phyloP scores from a whole-genome alignment of 2,329 filamentous ascomycete species.

The Epichloe typhina region DNA sequence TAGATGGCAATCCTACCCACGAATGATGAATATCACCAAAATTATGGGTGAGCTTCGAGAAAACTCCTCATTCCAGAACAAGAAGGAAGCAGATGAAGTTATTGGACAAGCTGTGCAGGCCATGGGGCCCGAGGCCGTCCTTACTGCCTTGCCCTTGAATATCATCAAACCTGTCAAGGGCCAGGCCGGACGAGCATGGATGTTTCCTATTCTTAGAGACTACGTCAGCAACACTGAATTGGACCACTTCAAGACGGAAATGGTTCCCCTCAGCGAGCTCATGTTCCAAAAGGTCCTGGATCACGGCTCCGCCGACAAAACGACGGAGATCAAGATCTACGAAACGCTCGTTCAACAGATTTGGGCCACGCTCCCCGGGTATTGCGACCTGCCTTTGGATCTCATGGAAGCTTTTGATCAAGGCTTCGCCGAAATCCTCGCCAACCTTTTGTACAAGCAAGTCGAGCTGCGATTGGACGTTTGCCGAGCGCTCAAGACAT shows the following conservation, averaged over 20 bases:
- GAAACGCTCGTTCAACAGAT: conserved; percentile 93
- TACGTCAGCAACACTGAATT: conserved; percentile 81
- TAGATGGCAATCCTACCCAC: conserved; percentile 71
- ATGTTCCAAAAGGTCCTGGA: conserved; percentile 85
- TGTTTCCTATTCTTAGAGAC: conserved; percentile 82
- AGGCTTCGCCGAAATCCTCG: conserved; percentile 74
- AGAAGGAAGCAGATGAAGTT: conserved; percentile 88
- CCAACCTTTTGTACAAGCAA: conserved; percentile 87
- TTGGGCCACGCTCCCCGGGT: conserved; percentile 87
- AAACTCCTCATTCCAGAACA: conserved; percentile 79
- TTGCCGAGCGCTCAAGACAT: conserved; percentile 70
- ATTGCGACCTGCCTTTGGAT: conserved; percentile 86
- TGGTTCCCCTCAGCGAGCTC: conserved; percentile 77
- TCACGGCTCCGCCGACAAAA: conserved; percentile 71
- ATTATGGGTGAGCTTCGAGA: conserved; percentile 76
- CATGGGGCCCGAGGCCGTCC: conserved; percentile 77
- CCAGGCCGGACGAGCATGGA: conserved; percentile 81
- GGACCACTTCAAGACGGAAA: conserved; percentile 69
- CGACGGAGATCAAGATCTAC: conserved; percentile 94
- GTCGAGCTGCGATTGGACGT: conserved; percentile 76
- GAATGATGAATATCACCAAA: conserved; percentile 62
- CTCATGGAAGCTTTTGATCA: conserved; percentile 68
- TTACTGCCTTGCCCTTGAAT: conserved; percentile 76
- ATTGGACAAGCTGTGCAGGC: conserved; percentile 77
- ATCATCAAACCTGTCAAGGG: conserved; percentile 63